Evolutionary conservation across 106 monocot species (phyloP), one percentile per base, ranked within the genome.

Genomic region (Apostasia shenzhenica): DNA sequence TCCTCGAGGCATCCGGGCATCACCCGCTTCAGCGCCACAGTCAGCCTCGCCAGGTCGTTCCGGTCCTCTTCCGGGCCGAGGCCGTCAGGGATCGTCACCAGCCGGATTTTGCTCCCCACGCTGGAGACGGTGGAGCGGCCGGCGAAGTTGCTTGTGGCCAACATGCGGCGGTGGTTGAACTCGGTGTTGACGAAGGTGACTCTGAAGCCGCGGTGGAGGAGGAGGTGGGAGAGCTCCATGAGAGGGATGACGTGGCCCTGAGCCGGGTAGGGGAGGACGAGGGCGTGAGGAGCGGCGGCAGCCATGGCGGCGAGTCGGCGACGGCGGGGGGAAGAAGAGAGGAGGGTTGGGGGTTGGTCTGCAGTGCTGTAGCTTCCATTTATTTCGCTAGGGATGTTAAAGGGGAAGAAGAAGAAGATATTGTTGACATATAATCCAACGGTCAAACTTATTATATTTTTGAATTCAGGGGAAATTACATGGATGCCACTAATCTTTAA

Each of bases 171-270:
- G 38, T 74, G 79, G 70, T 55, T 70, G 69, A 57, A 70, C 14
- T 80, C 74, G 2, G 79, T 74, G 63, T 74, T 74, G 50, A 80
- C 48, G 45, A 80, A 74, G 11, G 79, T 80, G 56, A 80, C 57
- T 14, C 54, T 65, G 70, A 74, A 80, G 6, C 74, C 79, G 2
- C 44, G 38, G 12, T 80, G 74, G 0, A 70, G 41, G 4, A 74
- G 50, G 68, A 60, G 64, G 69, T 74, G 51, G 1, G 79, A 37
- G 4, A 80, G 69, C 69, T 74, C 69, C 55, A 80, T 55, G 48
- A 80, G 62, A 12, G 79, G 74, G 48, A 80, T 80, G 41, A 80
- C 74, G 44, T 80, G 79, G 55, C 79, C 74, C 60, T 80, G 74
- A 37, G 74, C 68, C n/a, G 74, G 79, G 57, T 74, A 80, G 3